phyloP scores from a whole-genome alignment of 768 basidiomycete species.

The Multifurca ochricompacta region DNA sequence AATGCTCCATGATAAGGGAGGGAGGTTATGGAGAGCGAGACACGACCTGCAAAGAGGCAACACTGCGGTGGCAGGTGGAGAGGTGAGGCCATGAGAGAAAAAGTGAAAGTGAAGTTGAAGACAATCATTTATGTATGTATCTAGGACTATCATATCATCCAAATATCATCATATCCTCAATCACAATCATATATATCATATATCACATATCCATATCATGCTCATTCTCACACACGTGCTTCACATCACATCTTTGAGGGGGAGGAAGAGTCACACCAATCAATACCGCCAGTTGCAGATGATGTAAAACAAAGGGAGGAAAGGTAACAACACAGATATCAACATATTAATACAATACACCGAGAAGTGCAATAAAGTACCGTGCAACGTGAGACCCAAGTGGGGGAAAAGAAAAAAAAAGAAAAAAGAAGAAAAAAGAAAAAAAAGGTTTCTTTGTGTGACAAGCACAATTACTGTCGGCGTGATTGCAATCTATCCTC shows the following conservation, averaged over 20 bases:
- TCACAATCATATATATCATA: too few species aligned
- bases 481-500: slow-evolving; percentile 5
- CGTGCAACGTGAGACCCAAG: slow-evolving; percentile 1
- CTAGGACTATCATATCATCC: not conserved
- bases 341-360: slow-evolving; percentile 5
- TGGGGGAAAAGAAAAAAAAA: not conserved
- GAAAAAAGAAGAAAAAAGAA: not conserved
- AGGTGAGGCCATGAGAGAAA: slow-evolving; percentile 4
- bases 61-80: not conserved
- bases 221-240: not conserved
- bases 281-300: not conserved
- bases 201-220: too few species aligned
- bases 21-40: not conserved
- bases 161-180: not conserved
- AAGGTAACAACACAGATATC: slow-evolving; percentile 5
- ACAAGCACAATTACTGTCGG: not conserved
- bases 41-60: not conserved
- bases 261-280: too few species aligned
- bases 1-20: slow-evolving; percentile 6
- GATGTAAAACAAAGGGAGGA: not conserved
- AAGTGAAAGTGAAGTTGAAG: too few species aligned
- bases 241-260: too few species aligned
- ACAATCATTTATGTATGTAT: too few species aligned
- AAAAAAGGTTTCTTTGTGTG: too few species aligned
- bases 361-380: not conserved